Evolutionary conservation across 1,139 yeast genomes (phyloP), one percentile per base, ranked within the genome.

Genomic region (Hemisphaericaspora xylofermentans): DNA sequence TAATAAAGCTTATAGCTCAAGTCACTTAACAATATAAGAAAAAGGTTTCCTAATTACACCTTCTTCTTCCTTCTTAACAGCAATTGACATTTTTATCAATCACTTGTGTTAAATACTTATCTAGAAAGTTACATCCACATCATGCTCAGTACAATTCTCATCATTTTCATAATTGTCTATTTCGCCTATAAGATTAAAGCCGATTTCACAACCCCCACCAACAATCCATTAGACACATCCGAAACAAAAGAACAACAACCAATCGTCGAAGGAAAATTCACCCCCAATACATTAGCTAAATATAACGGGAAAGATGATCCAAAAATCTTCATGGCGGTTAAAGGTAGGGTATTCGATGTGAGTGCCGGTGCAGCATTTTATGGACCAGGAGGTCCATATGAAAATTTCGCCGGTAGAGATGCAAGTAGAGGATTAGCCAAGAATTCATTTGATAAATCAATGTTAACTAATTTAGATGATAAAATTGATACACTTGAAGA

Each of bases 351-450:
- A 4, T 93, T 78, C 58, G 96, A 93, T 58, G 96, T 89, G 19
- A 71, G 88, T 9, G 71, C 74, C 18, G 96, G 96, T 0, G 79
- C 89, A 47, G 76, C 80, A 39, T 93, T 93, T 59, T 93, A 94
- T 58, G 98, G 98, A 0, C 98, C 98, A 3, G 89, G 94, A 17
- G 97, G 98, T 0, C 96, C 98, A 0, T 93, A 93, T 63, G 84
- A 86, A 43, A 89, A 88, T 58, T 93, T 93, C 71, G 98, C 98
- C 1, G 98, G 98, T 3, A 84, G 88, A 51, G 98, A 93, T 64
- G 98, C 98, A 2, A 85, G 95, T 2, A 71, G 98, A 50, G 98
- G 98, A 0, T 75, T 93, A 47, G 97, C 98, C 1, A 72, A 79
- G 56, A 93, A 91, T 62, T 86, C 96, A 26, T 93, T 93, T 65